Conservation (phyloP, 2,329 filamentous ascomycete genomes). For the Pseudopyricularia cyperi region DNA sequence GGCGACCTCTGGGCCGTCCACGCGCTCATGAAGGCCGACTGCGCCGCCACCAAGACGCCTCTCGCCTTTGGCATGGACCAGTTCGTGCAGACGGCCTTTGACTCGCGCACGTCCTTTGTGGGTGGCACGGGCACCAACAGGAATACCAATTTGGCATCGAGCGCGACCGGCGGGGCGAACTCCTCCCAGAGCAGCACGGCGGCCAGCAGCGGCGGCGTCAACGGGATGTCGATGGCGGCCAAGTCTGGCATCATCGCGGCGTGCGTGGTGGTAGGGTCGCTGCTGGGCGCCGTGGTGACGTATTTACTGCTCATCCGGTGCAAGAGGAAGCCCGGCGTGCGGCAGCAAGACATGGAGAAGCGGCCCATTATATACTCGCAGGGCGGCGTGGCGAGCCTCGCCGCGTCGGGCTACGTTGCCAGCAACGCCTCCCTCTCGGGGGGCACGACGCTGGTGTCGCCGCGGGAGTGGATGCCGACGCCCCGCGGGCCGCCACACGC, state of each 20-base stretch:
- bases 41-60: constrained; percentile 27
- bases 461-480: neutral
- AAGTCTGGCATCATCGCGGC: constrained; percentile 16
- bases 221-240: constrained; percentile 11
- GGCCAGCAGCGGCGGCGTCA: neutral
- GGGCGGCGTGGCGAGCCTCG: neutral
- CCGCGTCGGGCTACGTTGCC: neutral
- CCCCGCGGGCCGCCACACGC: neutral
- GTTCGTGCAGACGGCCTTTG: constrained; percentile 22
- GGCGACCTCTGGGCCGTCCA: constrained; percentile 28
- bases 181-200: neutral
- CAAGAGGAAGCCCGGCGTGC: constrained; percentile 10
- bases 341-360: constrained; percentile 9
- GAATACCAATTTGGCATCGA: neutral
- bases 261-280: constrained; percentile 8
- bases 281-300: constrained; percentile 8
- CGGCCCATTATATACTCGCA: neutral
- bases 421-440: neutral
- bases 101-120: constrained; percentile 6
- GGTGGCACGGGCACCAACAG: neutral
- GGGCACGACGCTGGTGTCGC: neutral
- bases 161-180: neutral
- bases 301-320: constrained; percentile 13
- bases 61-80: constrained; percentile 25
- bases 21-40: constrained; percentile 27